phyloP scores from a whole-genome alignment of 73 alveolate species.

The Urostyla sp. region DNA sequence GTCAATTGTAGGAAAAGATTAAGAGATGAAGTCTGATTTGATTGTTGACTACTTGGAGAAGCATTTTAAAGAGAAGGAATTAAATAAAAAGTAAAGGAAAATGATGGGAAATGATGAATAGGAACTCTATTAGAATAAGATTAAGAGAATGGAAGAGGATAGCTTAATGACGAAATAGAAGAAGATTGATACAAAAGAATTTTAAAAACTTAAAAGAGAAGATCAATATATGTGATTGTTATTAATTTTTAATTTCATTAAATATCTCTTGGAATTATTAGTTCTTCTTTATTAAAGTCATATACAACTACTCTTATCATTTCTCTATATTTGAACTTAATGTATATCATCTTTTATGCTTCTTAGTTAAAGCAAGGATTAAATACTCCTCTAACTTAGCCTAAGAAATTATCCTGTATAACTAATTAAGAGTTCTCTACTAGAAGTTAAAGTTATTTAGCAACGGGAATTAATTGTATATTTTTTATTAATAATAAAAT shows the following conservation, averaged over 20 bases:
- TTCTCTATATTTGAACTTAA: constrained; percentile 31
- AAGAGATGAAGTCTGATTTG: constrained; percentile 39
- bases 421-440: background rate
- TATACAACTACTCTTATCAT: constrained; percentile 24
- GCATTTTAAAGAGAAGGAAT: constrained; percentile 59
- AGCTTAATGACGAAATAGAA: background rate
- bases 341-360: constrained; percentile 21
- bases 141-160: background rate
- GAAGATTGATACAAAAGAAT: constrained; percentile 26
- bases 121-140: constrained; percentile 6
- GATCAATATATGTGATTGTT: constrained; percentile 4
- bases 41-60: constrained; percentile 60
- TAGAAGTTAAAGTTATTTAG: constrained; percentile 24
- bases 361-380: constrained; percentile 32
- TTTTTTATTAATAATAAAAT: too few species aligned
- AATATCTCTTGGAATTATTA: background rate
- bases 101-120: constrained; percentile 64
- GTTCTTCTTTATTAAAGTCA: background rate
- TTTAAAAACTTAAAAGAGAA: constrained; percentile 17
- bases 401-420: background rate
- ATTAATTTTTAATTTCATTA: background rate
- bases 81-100: constrained; percentile 8
- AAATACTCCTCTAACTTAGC: constrained; percentile 15
- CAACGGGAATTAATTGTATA: constrained; percentile 34
- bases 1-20: background rate